phyloP scores from a whole-genome alignment of 345 rosid species.

The Stellera chamaejasme region DNA sequence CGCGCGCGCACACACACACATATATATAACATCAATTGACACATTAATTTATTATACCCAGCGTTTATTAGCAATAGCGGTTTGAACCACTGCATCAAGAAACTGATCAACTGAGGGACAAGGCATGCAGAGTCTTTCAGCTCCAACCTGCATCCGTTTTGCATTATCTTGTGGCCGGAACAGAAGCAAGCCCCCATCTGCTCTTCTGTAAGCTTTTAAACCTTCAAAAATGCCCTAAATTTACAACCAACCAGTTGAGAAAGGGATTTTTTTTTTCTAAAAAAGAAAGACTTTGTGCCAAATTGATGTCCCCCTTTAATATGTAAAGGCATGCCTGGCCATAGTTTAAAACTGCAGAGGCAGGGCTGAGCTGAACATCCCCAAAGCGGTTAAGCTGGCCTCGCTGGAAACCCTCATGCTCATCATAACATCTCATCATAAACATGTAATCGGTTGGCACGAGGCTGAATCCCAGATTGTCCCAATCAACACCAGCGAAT shows the following conservation, averaged over 20 bases:
- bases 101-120: conserved; percentile 71
- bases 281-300: too few species aligned
- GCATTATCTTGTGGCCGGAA: conserved; percentile 80
- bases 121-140: conserved; percentile 89
- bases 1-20: too few species aligned
- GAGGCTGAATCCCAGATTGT: conserved; percentile 57
- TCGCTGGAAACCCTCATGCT: conserved; percentile 29
- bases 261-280: too few species aligned
- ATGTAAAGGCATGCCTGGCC: conserved; percentile 48
- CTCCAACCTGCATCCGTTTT: conserved; percentile 56
- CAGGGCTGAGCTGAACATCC: conserved; percentile 61
- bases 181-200: conserved; percentile 48
- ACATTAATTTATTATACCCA: conserved; percentile 37
- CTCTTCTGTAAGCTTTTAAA: conserved; percentile 62
- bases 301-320: background rate
- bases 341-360: conserved; percentile 64
- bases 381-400: conserved; percentile 45
- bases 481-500: conserved; percentile 67
- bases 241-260: too few species aligned
- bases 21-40: too few species aligned
- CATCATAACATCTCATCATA: conserved; percentile 37
- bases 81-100: conserved; percentile 60
- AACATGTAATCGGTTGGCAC: conserved; percentile 66
- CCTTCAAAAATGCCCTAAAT: conserved; percentile 70
- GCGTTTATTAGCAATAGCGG: conserved; percentile 55